Evolutionary conservation across 768 basidiomycete species (phyloP), one percentile per base, ranked within the genome.

Genomic region (Lactifluus pinguis): DNA sequence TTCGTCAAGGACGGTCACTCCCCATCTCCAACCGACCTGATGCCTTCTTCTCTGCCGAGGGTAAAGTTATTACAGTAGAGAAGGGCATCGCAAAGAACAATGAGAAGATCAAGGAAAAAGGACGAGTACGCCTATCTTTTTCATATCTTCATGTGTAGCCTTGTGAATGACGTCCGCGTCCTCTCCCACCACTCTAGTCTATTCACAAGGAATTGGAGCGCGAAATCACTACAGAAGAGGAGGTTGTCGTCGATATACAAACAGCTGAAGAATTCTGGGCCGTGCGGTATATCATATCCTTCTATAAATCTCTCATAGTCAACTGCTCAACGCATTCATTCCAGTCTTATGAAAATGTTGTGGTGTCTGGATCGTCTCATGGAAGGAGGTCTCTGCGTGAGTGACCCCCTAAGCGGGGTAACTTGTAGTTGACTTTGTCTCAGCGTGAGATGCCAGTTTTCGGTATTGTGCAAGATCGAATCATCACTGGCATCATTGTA

Each of bases 371-470:
- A 77, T 52, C 77, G 79, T 10, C 73, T 94, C 4, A 44, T 73
- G 36, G 55, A 68, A 3, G 62, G 75, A 21, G 82, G 83, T 1
- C 73, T 76, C 58, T 83, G 81, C 59, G 87, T 87, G 68, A 68
- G 71, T 55, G 19, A n/a, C 3, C n/a, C 29, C 54, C n/a, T 17
- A 3, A 30, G 32, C 8, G 10, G 4, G 1, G 1, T 25, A 41
- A 0, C 62, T 62, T 19, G 21, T 6, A 21, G 6, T 65, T 49
- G 55, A 67, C 6, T 6, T 55, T 36, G 9, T 42, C 61, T 53
- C 59, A 92, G 86, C 83, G 92, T 8, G 93, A 95, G 72, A 77
- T 94, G 55, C 90, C 89, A 4, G 85, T 95, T 2, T 89, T 93
- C 63, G 88, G 89, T 0, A 77, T 90, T 57, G 70, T 92, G 4